These are phyloP conservation scores for Solanum hybrid DNA, from an alignment of 305 asterid genomes.

Conservation along the genomic window DNA sequence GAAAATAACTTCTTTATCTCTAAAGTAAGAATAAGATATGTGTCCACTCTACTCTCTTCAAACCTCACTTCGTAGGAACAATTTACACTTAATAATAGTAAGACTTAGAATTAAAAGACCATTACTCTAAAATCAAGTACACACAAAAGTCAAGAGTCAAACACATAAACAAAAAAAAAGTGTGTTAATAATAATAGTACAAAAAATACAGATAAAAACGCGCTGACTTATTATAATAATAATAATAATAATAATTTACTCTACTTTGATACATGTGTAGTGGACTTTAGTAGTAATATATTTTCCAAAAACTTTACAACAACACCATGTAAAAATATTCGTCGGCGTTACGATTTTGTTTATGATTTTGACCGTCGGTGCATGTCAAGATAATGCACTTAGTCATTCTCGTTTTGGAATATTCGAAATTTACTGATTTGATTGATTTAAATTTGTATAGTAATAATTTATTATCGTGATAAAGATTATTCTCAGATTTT, in stretches of 20 bases:
- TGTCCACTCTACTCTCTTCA: fast-evolving
- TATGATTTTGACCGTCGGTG: not conserved
- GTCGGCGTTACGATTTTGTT: not conserved
- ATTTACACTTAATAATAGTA: not conserved
- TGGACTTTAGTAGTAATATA: not conserved
- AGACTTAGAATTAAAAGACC: not conserved
- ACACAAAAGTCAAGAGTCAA: not conserved
- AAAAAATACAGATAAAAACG: not conserved
- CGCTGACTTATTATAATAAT: not conserved
- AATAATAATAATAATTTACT: not conserved
- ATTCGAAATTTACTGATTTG: not conserved
- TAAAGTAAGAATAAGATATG: fast-evolving
- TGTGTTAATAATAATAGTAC: not conserved
- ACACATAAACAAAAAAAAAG: not conserved
- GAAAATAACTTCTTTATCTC: too few species aligned
- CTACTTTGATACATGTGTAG: not conserved
- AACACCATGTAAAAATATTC: not conserved
- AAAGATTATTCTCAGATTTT: not conserved
- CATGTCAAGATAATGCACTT: not conserved
- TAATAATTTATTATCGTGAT: not conserved
- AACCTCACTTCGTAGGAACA: not conserved
- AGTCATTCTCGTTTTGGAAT: too few species aligned
- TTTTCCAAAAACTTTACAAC: not conserved
- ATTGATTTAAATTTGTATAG: not conserved
- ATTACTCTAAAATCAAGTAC: not conserved